These are phyloP conservation scores for Cytospora piceae DNA, from an alignment of 2,329 filamentous ascomycete species.

Conservation along the genomic window DNA sequence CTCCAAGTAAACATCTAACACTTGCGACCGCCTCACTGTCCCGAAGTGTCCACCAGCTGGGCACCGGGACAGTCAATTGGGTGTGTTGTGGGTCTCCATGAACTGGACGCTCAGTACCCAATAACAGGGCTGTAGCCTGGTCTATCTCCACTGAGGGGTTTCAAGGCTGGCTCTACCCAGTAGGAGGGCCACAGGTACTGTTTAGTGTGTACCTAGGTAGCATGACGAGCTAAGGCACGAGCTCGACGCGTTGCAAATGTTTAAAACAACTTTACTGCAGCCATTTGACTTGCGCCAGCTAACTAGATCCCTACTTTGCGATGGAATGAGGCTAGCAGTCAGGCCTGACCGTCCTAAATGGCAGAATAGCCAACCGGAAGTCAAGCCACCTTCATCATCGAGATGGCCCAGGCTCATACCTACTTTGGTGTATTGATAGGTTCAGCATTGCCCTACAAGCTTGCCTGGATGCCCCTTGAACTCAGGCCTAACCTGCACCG, in stretches of 20 bases:
- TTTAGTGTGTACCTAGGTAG: not conserved
- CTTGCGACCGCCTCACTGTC: not conserved
- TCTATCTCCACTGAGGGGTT: not conserved
- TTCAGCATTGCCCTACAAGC: not conserved
- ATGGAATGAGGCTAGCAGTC: not conserved
- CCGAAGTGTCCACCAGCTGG: not conserved
- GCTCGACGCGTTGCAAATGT: not conserved
- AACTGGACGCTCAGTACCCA: not conserved
- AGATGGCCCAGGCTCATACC: not conserved
- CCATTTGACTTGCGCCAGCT: not conserved
- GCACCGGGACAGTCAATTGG: not conserved
- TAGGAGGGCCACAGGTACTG: not conserved
- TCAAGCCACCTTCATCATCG: not conserved
- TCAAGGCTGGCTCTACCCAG: not conserved
- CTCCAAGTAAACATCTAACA: not conserved
- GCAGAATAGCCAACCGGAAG: not conserved
- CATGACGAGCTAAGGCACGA: not conserved
- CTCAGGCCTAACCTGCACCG: not conserved
- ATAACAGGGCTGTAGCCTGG: not conserved
- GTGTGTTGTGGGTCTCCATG: not conserved
- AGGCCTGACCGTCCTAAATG: not conserved
- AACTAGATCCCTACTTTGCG: not conserved
- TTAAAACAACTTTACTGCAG: not conserved
- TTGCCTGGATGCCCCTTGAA: not conserved
- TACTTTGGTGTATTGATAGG: not conserved